Evolutionary conservation across 1,284 basidiomycete genomes (phyloP).

Genomic region (Trametes polyzona): DNA sequence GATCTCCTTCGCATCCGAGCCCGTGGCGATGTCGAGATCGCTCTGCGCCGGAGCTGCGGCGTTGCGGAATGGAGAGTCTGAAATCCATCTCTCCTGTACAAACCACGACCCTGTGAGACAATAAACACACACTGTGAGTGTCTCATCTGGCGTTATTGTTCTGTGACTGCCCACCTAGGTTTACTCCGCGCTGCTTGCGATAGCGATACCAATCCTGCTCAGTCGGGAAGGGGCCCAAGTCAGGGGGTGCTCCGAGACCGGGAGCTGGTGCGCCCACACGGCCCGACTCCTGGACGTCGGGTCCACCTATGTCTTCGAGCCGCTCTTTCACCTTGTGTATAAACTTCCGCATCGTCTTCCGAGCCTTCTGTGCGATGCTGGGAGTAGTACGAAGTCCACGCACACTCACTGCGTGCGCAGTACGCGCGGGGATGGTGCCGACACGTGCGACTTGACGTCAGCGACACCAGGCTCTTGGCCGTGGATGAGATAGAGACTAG

Average conservation of each 20-base stretch:
- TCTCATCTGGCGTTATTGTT: neutral
- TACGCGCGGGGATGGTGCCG: neutral
- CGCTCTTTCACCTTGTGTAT: conserved; percentile 5
- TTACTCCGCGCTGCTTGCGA: conserved; percentile 82
- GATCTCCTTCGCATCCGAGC: conserved; percentile 58
- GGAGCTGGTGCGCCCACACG: neutral
- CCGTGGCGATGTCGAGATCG: conserved; percentile 77
- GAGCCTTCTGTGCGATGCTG: neutral
- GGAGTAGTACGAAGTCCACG: neutral
- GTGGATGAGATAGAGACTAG: neutral
- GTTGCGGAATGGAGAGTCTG: conserved; percentile 55
- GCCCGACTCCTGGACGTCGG: neutral
- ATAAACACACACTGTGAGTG: neutral
- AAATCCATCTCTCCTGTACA: conserved; percentile 78
- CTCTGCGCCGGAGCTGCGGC: conserved; percentile 65
- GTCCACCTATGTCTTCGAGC: neutral
- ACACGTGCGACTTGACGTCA: conserved; percentile 5
- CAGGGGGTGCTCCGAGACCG: neutral
- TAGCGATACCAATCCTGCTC: conserved; percentile 58
- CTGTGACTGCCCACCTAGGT: conserved; percentile 66
- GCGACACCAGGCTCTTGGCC: neutral
- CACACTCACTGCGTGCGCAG: no score
- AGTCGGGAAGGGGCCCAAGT: conserved; percentile 24
- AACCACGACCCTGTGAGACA: conserved; percentile 68
- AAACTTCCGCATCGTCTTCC: conserved; percentile 3